Base-by-base conservation (phyloP, 2,329 filamentous ascomycete genomes). In the Drechslerella coelobrocha region DNA sequence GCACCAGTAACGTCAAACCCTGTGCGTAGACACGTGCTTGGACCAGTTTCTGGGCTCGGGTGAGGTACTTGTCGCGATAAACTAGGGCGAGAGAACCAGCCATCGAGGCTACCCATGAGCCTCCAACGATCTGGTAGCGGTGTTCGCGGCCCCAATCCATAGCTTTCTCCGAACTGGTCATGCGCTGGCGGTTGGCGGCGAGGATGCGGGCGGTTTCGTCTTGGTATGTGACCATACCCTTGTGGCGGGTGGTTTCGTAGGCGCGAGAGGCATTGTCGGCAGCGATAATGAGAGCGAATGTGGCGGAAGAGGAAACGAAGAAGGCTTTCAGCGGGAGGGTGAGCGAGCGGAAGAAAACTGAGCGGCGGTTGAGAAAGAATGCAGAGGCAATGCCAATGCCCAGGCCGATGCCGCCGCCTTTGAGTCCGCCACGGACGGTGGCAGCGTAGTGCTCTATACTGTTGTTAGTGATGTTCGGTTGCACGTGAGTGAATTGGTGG, bases 1-100 rank as follows among this genome's bases (percentile, higher is more conserved):
- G 83, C 55, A 96, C 91, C 73, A 88, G 89, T 50, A 97, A 82
- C 3, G 92, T 96, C 75, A 96, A 82, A 4, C 90, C 91, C 82
- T 97, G 92, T 2, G 92, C 92, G 80, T 96, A 96, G 74, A 97
- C 89, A 85, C 92, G 88, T 23, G 92, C 92, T 83, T 97, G 92
- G 14, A 97, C 92, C 21, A 97, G 82, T 84, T 96, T 96, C 83
- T 97, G 92, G 71, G 85, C 81, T 1, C 86, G 88, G 53, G 84
- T 86, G 50, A 96, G 83, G 78, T 88, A 90, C 74, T 85, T 87
- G 78, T 91, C 91, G 73, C 91, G 86, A 77, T 89, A 86, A 73
- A 97, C 91, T 27, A 95, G 78, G 61, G 83, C 86, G 74, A 94
- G 85, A 2, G 90, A 88, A 43, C 88, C 80, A 68, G 84, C 86